These are phyloP conservation scores for Lactifluus echinatus DNA, from an alignment of 768 basidiomycete genomes.

Conservation along the genomic window DNA sequence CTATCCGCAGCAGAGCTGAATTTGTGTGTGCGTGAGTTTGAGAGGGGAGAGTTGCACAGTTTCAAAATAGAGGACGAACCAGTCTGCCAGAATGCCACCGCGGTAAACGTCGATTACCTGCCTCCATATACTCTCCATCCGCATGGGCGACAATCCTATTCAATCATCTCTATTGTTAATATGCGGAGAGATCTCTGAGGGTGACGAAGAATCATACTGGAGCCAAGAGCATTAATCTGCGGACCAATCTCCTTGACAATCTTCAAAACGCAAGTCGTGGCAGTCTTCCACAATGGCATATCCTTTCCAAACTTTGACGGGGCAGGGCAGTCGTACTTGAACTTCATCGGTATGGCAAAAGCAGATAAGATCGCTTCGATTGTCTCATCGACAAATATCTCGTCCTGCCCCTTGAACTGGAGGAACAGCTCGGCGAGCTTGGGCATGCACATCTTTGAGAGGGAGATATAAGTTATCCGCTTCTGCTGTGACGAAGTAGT, in stretches of 20 bases:
- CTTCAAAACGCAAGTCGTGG: conserved; percentile 68
- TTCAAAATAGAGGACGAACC: conserved; percentile 35
- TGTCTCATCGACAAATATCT: conserved; percentile 74
- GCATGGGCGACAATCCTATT: conserved; percentile 49
- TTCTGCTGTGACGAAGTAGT: conserved; percentile 40
- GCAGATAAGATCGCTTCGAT: conserved; percentile 77
- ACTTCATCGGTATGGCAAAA: conserved; percentile 82
- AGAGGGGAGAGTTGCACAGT: not conserved
- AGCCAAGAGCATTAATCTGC: conserved; percentile 42
- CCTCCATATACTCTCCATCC: conserved; percentile 78
- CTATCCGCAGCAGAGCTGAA: conserved; percentile 47
- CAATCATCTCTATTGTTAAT: not conserved
- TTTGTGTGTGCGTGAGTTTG: not conserved
- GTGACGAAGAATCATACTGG: conserved; percentile 30
- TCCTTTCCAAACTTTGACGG: conserved; percentile 86
- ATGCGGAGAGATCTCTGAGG: conserved; percentile 8
- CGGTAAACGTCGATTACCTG: conserved; percentile 74
- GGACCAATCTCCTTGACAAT: conserved; percentile 60
- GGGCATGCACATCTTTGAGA: conserved; percentile 87
- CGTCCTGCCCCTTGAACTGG: conserved; percentile 47
- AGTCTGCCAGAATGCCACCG: conserved; percentile 78
- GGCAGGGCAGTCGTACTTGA: conserved; percentile 91
- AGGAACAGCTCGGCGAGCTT: conserved; percentile 70
- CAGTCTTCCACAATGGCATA: conserved; percentile 88
- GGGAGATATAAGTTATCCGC: conserved; percentile 79